These are phyloP conservation scores for Eucalyptus pumila DNA, from an alignment of 345 rosid genomes.

Conservation along the genomic window DNA sequence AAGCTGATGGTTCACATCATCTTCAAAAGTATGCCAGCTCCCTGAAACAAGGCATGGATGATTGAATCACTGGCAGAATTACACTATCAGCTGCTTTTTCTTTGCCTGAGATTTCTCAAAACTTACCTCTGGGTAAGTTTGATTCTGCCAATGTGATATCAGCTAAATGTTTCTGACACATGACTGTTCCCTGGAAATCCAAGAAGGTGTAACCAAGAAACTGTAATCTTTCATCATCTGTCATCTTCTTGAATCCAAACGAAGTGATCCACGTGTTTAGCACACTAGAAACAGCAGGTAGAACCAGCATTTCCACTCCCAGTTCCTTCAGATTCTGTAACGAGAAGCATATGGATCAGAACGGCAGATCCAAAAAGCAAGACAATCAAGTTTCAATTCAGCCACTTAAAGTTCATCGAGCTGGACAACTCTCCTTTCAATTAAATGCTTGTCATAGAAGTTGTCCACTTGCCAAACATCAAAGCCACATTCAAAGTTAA, in stretches of 20 bases:
- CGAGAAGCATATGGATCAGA: neutral
- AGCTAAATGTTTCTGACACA: constrained; percentile 29
- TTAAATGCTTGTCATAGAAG: neutral
- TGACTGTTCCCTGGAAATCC: constrained; percentile 57
- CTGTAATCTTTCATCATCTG: constrained; percentile 28
- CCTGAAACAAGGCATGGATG: constrained; percentile 9
- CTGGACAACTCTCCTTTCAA: neutral
- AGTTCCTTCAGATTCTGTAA: constrained; percentile 44
- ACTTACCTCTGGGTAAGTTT: constrained; percentile 10
- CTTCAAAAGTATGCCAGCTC: neutral
- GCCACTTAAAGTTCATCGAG: neutral
- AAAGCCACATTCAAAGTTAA: neutral
- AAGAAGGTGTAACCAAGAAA: constrained; percentile 43
- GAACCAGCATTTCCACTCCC: constrained; percentile 63
- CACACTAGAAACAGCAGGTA: constrained; percentile 66
- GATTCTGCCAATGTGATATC: neutral
- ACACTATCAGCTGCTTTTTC: neutral
- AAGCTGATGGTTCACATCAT: neutral
- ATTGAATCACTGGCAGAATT: neutral
- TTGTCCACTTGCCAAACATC: neutral
- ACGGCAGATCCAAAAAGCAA: neutral
- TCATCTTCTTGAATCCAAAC: constrained; percentile 65
- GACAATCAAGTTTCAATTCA: neutral
- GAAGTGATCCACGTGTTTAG: constrained; percentile 60
- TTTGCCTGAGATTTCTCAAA: neutral